These are phyloP conservation scores for Candida labiduridarum DNA, from an alignment of 1,139 yeast species.

Conservation along the genomic window DNA sequence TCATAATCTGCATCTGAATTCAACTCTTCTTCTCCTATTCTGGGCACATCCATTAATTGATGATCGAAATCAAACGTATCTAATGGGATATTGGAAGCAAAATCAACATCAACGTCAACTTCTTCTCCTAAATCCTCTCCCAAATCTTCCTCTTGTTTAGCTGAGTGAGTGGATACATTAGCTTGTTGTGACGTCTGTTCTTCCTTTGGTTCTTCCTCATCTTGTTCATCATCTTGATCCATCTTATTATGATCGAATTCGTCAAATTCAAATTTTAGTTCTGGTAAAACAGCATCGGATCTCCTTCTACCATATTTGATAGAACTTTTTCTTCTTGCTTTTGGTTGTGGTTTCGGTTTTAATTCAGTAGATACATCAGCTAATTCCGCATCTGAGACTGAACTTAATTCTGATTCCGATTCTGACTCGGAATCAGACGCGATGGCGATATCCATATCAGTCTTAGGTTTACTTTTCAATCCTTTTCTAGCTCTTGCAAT, in stretches of 20 bases:
- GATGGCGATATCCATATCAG: conserved; percentile 8
- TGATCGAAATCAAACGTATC: conserved; percentile 42
- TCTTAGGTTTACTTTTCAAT: conserved; percentile 15
- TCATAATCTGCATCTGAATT: conserved; percentile 71
- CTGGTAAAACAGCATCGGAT: conserved; percentile 46
- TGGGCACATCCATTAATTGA: conserved; percentile 49
- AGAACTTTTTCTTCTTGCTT: conserved; percentile 20
- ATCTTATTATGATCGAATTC: conserved; percentile 21
- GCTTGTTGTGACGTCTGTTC: conserved; percentile 20
- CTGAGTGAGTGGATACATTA: background rate
- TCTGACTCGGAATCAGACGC: conserved; percentile 13
- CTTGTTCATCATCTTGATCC: conserved; percentile 19
- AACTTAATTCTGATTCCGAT: conserved; percentile 6
- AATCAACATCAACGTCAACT: conserved; percentile 27
- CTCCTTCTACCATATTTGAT: conserved; percentile 41
- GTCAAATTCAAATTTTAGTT: conserved; percentile 58
- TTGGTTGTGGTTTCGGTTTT: conserved; percentile 8
- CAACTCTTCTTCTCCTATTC: conserved; percentile 52
- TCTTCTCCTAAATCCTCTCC: conserved; percentile 77
- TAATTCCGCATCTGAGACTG: conserved; percentile 13
- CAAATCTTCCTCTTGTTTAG: conserved; percentile 23
- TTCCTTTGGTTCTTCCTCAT: conserved; percentile 19
- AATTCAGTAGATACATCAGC: conserved; percentile 8
- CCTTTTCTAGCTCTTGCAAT: conserved; percentile 52
- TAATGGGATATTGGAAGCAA: conserved; percentile 19